A percentile compares a stretch with the other conserved stretches of the same genome.
Conservation (phyloP, 2,329 filamentous ascomycete species). For the Penicillium occitanis region DNA sequence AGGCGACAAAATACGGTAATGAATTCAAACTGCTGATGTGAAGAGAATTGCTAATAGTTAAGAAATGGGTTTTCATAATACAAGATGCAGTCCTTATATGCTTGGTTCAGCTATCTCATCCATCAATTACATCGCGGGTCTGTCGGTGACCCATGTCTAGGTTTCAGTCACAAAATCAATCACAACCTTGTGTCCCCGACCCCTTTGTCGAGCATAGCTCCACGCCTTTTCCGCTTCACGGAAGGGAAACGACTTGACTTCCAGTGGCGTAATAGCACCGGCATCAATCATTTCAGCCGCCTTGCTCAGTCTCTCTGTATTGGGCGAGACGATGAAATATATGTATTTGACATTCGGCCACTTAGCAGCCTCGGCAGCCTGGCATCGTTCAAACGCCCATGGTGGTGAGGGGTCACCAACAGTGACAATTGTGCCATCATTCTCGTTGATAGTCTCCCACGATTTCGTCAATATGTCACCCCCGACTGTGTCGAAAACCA, state of each 20-base stretch:
- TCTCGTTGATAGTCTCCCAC: conserved; percentile 33
- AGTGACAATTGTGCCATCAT: conserved; percentile 35
- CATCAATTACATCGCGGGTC: neutral
- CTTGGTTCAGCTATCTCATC: neutral
- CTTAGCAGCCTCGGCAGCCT: neutral
- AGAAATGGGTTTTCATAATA: neutral
- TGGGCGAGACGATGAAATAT: conserved; percentile 6
- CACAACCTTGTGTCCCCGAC: conserved; percentile 1
- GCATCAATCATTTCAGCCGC: neutral
- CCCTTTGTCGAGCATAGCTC: neutral
- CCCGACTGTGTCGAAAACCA: conserved; percentile 37
- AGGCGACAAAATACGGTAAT: neutral
- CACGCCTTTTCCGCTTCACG: neutral
- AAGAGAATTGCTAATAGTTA: neutral
- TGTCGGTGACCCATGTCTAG: neutral
- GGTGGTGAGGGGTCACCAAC: conserved; percentile 30
- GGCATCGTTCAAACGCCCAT: conserved; percentile 1
- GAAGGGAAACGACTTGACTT: conserved; percentile 1
- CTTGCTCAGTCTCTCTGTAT: conserved; percentile 7
- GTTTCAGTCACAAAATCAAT: neutral
- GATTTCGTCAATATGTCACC: conserved; percentile 29
- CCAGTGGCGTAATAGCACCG: neutral
- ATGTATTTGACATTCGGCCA: conserved; percentile 4
- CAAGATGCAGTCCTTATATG: neutral
- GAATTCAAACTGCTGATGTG: neutral